Evolutionary conservation across 2,329 filamentous ascomycete genomes (phyloP), one percentile per base, ranked within the genome.

Genomic region (Hypocrella siamensis): DNA sequence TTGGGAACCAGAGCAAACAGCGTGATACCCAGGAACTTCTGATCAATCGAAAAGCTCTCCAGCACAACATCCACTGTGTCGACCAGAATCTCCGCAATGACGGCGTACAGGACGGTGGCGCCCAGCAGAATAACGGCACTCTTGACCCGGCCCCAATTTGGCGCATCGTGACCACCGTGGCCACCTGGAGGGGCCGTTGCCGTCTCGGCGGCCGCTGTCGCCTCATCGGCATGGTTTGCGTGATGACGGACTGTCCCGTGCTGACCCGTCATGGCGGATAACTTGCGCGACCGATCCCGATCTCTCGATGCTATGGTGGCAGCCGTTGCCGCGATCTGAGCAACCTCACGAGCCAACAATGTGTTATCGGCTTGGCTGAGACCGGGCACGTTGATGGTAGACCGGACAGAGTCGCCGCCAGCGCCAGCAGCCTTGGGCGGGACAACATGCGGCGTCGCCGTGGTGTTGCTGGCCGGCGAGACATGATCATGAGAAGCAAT

Each of bases 41-140:
- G 85, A 49, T 96, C 86, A 44, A 98, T 84, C 31, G 85, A 75
- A 33, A 92, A 79, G 39, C 81, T 86, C 40, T 88, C 75, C 31
- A 98, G 60, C 6, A 98, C 88, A n/a, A 90, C 82, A 49, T 98
- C 92, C 2, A 98, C 92, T 0, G 88, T 96, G 52, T 93, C 83
- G 26, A 98, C 92, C 5, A 98, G 61, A 33, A 98, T 94, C 54
- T 98, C 90, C 6, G 90, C 90, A 50, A 98, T 93, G 24, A 96
- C 63, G n/a, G 92, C 90, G 51, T 98, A 98, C 10, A 93, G 67
- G 11, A 96, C 47, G 0, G 90, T 98, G 3, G 92, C 88, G 2
- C 74, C 78, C 42, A 96, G 73, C 10, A 98, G 65, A 36, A 98
- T 88, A 29, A 94, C 63, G 3, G 84, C 70, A 62, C 84, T 93